Base-by-base conservation (phyloP, 1,284 basidiomycete species). In the Ustilago crameri region DNA sequence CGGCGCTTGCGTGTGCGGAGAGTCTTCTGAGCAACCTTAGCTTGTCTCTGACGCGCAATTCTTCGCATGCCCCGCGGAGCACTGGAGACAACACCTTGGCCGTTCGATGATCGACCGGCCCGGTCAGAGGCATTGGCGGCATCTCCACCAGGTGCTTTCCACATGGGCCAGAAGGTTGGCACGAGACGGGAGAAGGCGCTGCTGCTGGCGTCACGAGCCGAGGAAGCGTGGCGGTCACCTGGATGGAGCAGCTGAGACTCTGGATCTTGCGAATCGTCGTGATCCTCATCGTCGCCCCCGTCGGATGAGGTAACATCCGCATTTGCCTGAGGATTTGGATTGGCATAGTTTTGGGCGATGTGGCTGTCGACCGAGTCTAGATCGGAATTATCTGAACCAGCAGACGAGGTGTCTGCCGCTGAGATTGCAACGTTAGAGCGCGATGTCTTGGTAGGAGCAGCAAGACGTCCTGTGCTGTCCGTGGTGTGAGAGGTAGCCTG, bases 291-390 rank as follows among this genome's bases (percentile, higher is more conserved):
- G 15, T 58, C 61, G 24, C 43, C 65, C 3, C 56, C 61, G n/a
- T 54, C 47, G 4, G 64, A 67, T 12, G 65, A 61, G 37, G 53
- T 48, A 15, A 58, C 66, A 26, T 58, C 51, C 42, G 14, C 56
- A 17, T 50, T 44, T 15, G 26, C 15, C 7, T 42, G 47, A 12
- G 34, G 26, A 26, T 57, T 26, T 14, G 37, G 20, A 9, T 50
- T 62, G 37, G 72, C 69, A 48, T 82, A 82, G 51, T 75, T 81
- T 38, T 73, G 71, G n/a, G 64, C 68, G 50, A 82, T 76, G 55
- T 82, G 81, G 23, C 74, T 75, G 52, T 79, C 78, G 51, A 80
- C 56, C 30, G 78, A 75, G 41, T 82, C 81, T 32, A 82, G 66
- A 44, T 82, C 81, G 37, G 70, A 74, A 43, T 74, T 53, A 22